Base-by-base conservation (phyloP, 768 basidiomycete species). In the Boletales sp. region DNA sequence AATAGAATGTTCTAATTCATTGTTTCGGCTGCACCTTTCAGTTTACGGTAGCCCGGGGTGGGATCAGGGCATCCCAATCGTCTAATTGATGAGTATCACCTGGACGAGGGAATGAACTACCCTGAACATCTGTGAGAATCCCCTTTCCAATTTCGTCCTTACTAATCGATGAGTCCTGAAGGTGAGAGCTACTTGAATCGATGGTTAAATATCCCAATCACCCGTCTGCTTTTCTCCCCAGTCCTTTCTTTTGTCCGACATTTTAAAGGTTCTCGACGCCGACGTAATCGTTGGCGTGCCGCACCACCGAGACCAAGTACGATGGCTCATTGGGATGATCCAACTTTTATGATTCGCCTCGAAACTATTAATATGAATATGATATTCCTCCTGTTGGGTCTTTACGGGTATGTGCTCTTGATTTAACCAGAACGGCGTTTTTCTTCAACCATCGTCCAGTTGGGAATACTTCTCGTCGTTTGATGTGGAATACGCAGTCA, bases 391-490 rank as follows among this genome's bases (percentile, higher is more conserved):
- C 8, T 58, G 4, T 31, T 64, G 3, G 62, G 59, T 14, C 27
- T 68, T 17, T 66, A 54, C 38, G 64, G 54, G 64, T 64, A 48
- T 6, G 55, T 29, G 2, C 30, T 24, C 36, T 15, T 7, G 24
- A 27, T 35, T 35, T 15, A 7, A 14, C 13, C 12, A 17, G 6
- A 3, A 13, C 10, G 17, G 18, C 8, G 14, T 6, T 1, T 29
- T 29, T 40, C 34, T 17, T 24, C 14, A 42, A 36, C 18, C 0
- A 17, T 40, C n/a, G 2, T 13, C 4, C 21, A 64, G 65, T 3
- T 66, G 65, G 67, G 59, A 64, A 13, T 66, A 62, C 32, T 7
- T 67, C 2, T 40, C 44, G 11, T 55, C 57, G 2, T 40, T 56
- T 12, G 47, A 50, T 2, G 50, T 62, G 4, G 67, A 68, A 42